These are phyloP conservation scores for Rhizoctonia solani DNA, from an alignment of 1,284 basidiomycete species.

Conservation along the genomic window DNA sequence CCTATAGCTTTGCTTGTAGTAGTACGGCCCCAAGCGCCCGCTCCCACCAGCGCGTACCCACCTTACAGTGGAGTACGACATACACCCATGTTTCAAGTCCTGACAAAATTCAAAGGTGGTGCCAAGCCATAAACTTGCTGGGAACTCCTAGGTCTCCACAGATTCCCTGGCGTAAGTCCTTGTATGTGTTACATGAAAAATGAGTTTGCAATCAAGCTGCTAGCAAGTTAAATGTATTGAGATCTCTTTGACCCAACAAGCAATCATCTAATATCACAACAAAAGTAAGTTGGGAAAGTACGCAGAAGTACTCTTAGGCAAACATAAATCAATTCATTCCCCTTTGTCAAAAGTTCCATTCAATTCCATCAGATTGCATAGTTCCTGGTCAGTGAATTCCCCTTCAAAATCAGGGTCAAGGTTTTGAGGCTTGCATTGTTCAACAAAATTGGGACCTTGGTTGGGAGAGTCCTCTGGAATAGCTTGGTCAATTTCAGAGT, in stretches of 20 bases:
- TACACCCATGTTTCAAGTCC: background rate
- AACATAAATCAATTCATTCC: background rate
- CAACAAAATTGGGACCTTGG: background rate
- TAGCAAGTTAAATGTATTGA: background rate
- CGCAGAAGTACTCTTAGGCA: background rate
- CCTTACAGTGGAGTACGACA: too few species aligned
- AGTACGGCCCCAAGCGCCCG: too few species aligned
- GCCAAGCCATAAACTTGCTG: conserved; percentile 17
- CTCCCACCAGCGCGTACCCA: too few species aligned
- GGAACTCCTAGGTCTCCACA: background rate
- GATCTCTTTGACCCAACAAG: background rate
- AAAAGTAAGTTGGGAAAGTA: background rate
- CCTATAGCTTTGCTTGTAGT: too few species aligned
- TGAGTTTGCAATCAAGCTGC: background rate
- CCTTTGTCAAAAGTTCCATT: background rate
- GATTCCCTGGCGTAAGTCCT: background rate
- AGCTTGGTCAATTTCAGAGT: too few species aligned
- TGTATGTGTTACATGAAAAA: background rate
- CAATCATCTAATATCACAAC: background rate
- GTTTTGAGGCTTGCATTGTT: background rate
- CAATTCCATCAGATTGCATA: background rate
- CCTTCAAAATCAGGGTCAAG: background rate
- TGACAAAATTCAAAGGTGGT: conserved; percentile 18
- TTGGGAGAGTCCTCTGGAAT: background rate
- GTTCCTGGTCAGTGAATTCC: background rate